These are phyloP conservation scores for Blepharisma japonicum DNA, from an alignment of 73 alveolate species.

Conservation along the genomic window DNA sequence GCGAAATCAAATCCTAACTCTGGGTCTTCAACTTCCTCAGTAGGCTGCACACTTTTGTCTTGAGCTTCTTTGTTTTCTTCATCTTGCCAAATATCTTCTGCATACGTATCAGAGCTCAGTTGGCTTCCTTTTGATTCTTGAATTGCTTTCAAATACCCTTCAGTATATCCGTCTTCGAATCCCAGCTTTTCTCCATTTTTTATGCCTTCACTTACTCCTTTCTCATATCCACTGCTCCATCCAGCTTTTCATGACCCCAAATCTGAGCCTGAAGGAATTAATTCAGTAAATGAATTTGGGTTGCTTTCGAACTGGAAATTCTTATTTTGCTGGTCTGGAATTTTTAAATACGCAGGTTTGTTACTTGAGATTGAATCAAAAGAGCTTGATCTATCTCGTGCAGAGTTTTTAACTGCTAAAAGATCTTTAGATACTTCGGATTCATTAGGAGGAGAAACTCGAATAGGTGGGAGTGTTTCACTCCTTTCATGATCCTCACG, in stretches of 20 bases:
- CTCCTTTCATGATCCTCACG: no score
- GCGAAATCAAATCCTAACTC: no score
- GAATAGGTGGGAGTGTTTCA: no score
- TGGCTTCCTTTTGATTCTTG: not conserved
- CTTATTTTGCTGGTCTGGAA: no score
- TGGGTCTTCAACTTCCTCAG: not conserved
- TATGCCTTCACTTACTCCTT: not conserved
- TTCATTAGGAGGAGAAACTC: no score
- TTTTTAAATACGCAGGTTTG: no score
- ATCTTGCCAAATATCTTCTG: constrained; percentile 2
- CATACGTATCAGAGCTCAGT: not conserved
- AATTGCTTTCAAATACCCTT: not conserved
- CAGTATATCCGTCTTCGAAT: not conserved
- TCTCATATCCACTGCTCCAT: not conserved
- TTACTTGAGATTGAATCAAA: no score
- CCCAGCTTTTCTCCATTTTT: not conserved
- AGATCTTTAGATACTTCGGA: no score
- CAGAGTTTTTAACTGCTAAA: no score
- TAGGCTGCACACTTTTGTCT: not conserved
- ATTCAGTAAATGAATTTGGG: no score
- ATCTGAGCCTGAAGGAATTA: constrained; percentile 72
- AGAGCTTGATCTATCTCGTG: no score
- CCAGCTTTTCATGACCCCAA: constrained; percentile 60
- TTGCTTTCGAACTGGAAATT: no score
- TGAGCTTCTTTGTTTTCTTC: not conserved